Base-by-base conservation (phyloP, 208 protist species). In the Trypanosoma boissoni region DNA sequence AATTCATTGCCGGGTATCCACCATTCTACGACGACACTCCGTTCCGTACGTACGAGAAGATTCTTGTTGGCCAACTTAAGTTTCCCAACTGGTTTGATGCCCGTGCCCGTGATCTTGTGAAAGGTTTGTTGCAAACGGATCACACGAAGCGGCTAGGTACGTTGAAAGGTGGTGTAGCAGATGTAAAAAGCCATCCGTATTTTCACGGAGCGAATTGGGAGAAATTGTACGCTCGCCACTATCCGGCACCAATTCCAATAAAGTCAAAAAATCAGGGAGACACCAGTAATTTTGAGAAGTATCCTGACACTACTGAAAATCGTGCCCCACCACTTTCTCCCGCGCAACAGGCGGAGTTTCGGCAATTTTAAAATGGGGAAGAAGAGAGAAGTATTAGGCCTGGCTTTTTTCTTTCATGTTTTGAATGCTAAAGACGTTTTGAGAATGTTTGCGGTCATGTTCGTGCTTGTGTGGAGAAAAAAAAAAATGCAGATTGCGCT, bases 161-260 rank as follows among this genome's bases (percentile, higher is more conserved):
- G 50, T 74, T 96, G 39, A 87, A 95, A 62, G 77, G 67, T 41
- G 96, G 96, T 1, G 78, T 86, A 16, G 70, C 78, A 18, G 97
- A 99, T 67, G 80, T 99, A 57, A 98, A 97, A 79, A 81, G 80
- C 59, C 97, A 99, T 73, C 81, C 86, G 46, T 98, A 95, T 76
- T 98, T 98, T 72, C 68, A 77, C 43, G 78, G 80, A 28, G 84
- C 98, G 12, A 94, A 99, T 76, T 99, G 96, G 87, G 79, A 90
- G 27, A 86, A 89, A 59, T 68, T 94, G 55, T 83, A 86, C 43
- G 59, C 65, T 44, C 77, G 81, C 49, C 74, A 89, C 51, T 87
- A 87, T 56, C 84, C 81, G 26, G 80, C 84, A 23, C 84, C 84
- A 42, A 91, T 89, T 49, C 76, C 83, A 21, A 76, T 92, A 43